Conservation (phyloP, 768 basidiomycete species). For the Cytidiella melzeri region DNA sequence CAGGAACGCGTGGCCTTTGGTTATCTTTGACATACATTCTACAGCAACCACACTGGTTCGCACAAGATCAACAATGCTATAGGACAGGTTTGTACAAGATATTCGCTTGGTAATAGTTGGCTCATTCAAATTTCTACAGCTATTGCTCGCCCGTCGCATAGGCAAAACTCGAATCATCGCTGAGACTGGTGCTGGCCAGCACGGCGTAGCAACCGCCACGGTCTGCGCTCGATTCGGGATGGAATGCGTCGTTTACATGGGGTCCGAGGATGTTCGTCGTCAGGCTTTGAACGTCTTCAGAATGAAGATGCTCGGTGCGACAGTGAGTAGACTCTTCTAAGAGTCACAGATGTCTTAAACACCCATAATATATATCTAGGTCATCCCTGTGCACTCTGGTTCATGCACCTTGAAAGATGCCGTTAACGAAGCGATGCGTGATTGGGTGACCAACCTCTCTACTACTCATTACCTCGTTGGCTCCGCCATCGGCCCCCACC, state of each 20-base stretch:
- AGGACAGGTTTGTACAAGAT: constrained; percentile 75
- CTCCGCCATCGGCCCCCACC: constrained; percentile 95
- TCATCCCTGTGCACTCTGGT: constrained; percentile 89
- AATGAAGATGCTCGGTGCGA: constrained; percentile 94
- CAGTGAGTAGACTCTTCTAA: constrained; percentile 49
- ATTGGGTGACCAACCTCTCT: constrained; percentile 96
- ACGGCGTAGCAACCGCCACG: constrained; percentile 98
- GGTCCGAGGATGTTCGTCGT: constrained; percentile 91
- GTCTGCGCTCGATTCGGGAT: constrained; percentile 95
- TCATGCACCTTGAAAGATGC: constrained; percentile 96
- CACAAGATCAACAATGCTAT: constrained; percentile 99
- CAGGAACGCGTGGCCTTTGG: background rate
- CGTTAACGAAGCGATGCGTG: constrained; percentile 96
- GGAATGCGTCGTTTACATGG: constrained; percentile 98
- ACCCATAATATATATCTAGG: constrained; percentile 56
- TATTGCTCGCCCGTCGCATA: constrained; percentile 86
- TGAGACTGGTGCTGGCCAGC: constrained; percentile 98
- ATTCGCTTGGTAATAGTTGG: background rate
- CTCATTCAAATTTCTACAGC: constrained; percentile 39
- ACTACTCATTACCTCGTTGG: constrained; percentile 97
- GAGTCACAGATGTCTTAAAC: too few species aligned
- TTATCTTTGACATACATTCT: constrained; percentile 3
- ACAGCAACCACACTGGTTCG: constrained; percentile 93
- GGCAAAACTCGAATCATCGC: constrained; percentile 98
- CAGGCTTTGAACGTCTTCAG: constrained; percentile 98